These are phyloP conservation scores for Anthracocystis panici-leucophaei DNA, from an alignment of 1,284 basidiomycete genomes.

Conservation along the genomic window DNA sequence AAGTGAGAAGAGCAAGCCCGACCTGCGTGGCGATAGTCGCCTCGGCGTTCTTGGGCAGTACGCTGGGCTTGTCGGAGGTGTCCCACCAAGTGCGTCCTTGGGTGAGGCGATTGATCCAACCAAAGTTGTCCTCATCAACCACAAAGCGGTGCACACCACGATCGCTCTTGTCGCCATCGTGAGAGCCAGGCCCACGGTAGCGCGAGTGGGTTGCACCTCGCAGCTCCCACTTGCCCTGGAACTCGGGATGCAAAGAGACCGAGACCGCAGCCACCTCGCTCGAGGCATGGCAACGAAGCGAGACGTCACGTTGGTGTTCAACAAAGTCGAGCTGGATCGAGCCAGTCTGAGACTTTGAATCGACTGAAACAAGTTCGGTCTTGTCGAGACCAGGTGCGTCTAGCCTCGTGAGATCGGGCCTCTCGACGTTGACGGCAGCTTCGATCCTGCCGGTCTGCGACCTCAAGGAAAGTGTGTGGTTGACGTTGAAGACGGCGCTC, in stretches of 20 bases:
- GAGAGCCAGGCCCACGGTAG: slow-evolving; percentile 29
- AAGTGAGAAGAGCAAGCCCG: slow-evolving; percentile 38
- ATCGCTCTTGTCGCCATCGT: slow-evolving; percentile 24
- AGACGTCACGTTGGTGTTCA: slow-evolving; percentile 37
- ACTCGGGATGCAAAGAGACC: slow-evolving; percentile 39
- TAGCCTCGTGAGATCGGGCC: slow-evolving; percentile 34
- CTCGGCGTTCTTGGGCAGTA: slow-evolving; percentile 27
- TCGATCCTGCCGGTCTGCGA: slow-evolving; percentile 46
- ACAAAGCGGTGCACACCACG: slow-evolving; percentile 33
- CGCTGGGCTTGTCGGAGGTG: slow-evolving; percentile 8
- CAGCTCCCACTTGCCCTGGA: slow-evolving; percentile 49
- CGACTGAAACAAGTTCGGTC: slow-evolving; percentile 39
- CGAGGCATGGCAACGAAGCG: slow-evolving; percentile 41
- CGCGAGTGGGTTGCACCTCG: slow-evolving; percentile 47
- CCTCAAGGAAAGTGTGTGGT: slow-evolving; percentile 47
- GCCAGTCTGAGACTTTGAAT: slow-evolving; percentile 46
- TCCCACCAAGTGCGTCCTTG: slow-evolving; percentile 41
- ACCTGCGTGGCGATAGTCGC: slow-evolving; percentile 36
- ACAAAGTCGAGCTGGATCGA: slow-evolving; percentile 48
- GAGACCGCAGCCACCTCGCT: slow-evolving; percentile 38
- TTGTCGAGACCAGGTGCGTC: slow-evolving; percentile 35
- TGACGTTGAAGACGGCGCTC: slow-evolving; percentile 47
- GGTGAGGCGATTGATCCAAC: slow-evolving; percentile 47
- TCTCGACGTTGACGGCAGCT: slow-evolving; percentile 47
- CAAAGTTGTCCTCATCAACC: slow-evolving; percentile 44